Evolutionary conservation across 2,329 filamentous ascomycete species (phyloP).

Genomic region (Beauveria caledonica): DNA sequence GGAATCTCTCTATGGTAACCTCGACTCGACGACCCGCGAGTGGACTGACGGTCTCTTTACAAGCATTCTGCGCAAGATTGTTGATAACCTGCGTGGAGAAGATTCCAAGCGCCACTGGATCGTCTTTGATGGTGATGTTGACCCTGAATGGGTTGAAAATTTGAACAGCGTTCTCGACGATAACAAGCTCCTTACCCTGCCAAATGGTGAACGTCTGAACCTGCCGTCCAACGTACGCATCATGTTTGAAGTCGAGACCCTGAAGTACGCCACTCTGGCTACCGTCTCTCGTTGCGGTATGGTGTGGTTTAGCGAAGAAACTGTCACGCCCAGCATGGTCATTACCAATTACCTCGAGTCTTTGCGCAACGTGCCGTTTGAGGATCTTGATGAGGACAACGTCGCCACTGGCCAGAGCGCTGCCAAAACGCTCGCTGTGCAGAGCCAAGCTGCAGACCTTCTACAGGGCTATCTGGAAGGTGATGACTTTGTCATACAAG

Average conservation of each 20-base stretch:
- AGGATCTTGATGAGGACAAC: slow-evolving; percentile 91
- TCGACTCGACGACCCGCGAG: slow-evolving; percentile 94
- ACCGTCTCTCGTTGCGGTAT: slow-evolving; percentile 99
- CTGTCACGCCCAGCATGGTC: slow-evolving; percentile 88
- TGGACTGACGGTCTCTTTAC: slow-evolving; percentile 99
- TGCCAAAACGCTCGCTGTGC: slow-evolving; percentile 69
- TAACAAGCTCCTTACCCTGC: slow-evolving; percentile 94
- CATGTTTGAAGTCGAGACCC: slow-evolving; percentile 98
- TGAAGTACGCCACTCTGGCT: slow-evolving; percentile 94
- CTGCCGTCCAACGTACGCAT: slow-evolving; percentile 91
- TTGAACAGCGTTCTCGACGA: slow-evolving; percentile 98
- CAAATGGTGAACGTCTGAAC: slow-evolving; percentile 95
- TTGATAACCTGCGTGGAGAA: slow-evolving; percentile 96
- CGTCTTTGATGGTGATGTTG: slow-evolving; percentile 96
- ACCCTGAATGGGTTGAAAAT: slow-evolving; percentile 99
- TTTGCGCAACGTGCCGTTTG: slow-evolving; percentile 75
- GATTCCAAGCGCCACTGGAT: slow-evolving; percentile 98
- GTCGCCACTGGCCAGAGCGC: slow-evolving; percentile 67
- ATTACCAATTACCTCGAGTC: slow-evolving; percentile 83
- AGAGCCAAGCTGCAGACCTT: slow-evolving; percentile 71
- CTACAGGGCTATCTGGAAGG: slow-evolving; percentile 66
- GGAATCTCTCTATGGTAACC: slow-evolving; percentile 88
- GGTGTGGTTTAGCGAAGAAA: slow-evolving; percentile 99
- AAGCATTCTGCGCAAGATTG: slow-evolving; percentile 94
- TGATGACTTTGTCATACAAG: slow-evolving; percentile 73